Base-by-base conservation (phyloP, 306 rosid genomes). In the Cajanus cajan region DNA sequence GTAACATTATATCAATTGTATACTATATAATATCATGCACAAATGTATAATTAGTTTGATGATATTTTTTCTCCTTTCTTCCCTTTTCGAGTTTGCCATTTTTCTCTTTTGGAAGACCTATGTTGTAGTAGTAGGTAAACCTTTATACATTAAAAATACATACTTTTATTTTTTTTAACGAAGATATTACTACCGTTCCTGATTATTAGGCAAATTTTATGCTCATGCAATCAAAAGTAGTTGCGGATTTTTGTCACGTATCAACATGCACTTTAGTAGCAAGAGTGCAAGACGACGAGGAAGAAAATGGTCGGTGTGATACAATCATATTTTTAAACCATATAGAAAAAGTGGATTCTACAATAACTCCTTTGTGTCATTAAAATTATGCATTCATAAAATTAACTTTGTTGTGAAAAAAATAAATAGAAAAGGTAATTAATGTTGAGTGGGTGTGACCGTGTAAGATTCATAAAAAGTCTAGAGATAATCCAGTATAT, bases 21-120 rank as follows among this genome's bases (percentile, higher is more conserved):
- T n/a, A n/a, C n/a, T n/a, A n/a, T n/a, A n/a, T n/a, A 6, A 36
- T 40, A 40, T 40, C 4, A 50, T 16, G 3, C 57, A 51, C 4
- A 8, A 25, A 12, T 58, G 39, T 25, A 52, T 8, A n/a, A n/a
- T n/a, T 9, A 14, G 12, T 68, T 68, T 52, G 37, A 72, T 34
- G 19, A 36, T n/a, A 8, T 25, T 7, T 7, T 8, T 15, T 48
- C 1, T 16, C 59, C 4, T 24, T 22, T 5, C 2, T 40, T 40
- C 24, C 9, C n/a, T 8, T 4, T 40, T 67, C 4, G n/a, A 6
- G 34, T 67, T 40, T 3, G 40, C 7, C 10, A 14, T 57, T 72
- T 55, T 10, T 7, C 80, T 13, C 81, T 65, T 65, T 54, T 55
- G 13, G 75, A 75, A 10, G 11, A 9, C 67, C 74, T 66, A 39